Conservation (phyloP, 2,329 filamentous ascomycete genomes). For the Ophiostoma quercus region DNA sequence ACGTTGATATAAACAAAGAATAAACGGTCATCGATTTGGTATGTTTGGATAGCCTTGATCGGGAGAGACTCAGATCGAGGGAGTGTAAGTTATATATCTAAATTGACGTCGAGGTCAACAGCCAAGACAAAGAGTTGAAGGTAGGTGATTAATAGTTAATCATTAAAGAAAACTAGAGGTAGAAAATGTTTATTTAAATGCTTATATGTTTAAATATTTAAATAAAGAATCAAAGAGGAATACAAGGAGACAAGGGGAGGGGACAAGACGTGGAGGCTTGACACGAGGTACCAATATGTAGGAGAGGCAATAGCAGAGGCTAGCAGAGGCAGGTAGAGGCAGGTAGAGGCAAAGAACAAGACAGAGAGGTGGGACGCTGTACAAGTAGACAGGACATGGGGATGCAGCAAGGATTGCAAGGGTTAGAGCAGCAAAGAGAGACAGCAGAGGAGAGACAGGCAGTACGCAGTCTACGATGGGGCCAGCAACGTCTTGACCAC, state of each 20-base stretch:
- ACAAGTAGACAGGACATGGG: background rate
- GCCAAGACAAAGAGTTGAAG: background rate
- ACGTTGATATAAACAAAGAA: background rate
- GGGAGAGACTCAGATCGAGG: background rate
- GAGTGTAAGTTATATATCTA: background rate
- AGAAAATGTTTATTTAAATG: background rate
- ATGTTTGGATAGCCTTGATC: background rate
- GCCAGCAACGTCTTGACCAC: background rate
- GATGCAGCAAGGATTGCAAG: slow-evolving; percentile 4
- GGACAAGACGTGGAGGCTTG: background rate
- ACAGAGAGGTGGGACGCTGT: slow-evolving; percentile 11
- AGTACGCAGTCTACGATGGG: background rate
- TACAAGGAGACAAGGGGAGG: background rate
- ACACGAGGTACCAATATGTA: background rate
- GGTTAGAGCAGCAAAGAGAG: background rate
- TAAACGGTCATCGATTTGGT: too few relatives aligned
- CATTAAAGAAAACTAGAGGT: background rate
- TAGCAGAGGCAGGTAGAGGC: background rate
- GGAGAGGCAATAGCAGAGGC: background rate
- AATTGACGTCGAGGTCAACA: background rate
- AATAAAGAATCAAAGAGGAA: background rate
- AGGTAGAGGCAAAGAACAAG: background rate
- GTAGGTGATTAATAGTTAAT: background rate
- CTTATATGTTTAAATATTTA: background rate
- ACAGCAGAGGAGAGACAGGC: background rate